Conservation (phyloP, 371 early-diverging fungal species). For the Lichtheimia corymbifera region DNA sequence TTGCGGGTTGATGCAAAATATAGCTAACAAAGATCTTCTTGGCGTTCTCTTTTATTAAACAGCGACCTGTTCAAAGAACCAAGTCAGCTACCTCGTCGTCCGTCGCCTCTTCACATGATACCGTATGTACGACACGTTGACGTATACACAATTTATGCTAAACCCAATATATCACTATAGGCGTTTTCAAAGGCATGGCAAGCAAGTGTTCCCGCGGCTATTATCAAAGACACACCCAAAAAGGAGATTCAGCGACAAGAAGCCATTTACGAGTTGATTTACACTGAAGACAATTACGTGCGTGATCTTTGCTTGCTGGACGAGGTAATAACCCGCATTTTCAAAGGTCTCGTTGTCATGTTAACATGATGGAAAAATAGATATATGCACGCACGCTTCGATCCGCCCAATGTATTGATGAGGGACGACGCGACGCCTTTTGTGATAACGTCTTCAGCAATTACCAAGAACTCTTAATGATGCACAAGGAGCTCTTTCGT, state of each 20-base stretch:
- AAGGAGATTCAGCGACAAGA: constrained; percentile 89
- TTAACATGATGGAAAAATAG: constrained; percentile 6
- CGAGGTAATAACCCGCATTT: constrained; percentile 19
- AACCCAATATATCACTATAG: constrained; percentile 14
- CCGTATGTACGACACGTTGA: constrained; percentile 22
- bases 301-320: constrained; percentile 62
- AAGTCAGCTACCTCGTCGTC: constrained; percentile 10
- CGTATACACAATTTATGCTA: background rate
- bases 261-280: constrained; percentile 90
- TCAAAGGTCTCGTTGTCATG: background rate
- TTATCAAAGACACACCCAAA: constrained; percentile 70
- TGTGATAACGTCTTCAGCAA: constrained; percentile 81
- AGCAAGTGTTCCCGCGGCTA: constrained; percentile 67
- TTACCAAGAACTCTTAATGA: constrained; percentile 66
- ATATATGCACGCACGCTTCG: constrained; percentile 30
- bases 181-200: constrained; percentile 64
- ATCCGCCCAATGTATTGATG: constrained; percentile 53
- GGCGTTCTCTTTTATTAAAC: background rate
- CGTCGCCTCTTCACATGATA: constrained; percentile 33
- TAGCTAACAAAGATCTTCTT: no score
- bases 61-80: constrained; percentile 2
- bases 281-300: constrained; percentile 90
- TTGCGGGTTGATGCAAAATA: no score
- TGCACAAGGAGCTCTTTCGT: constrained; percentile 69
- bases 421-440: constrained; percentile 62